A percentile compares a stretch with the other conserved stretches of the same genome.
These are phyloP conservation scores for Periconia sp. DNA, from an alignment of 2,329 filamentous ascomycete genomes.

Conservation along the genomic window DNA sequence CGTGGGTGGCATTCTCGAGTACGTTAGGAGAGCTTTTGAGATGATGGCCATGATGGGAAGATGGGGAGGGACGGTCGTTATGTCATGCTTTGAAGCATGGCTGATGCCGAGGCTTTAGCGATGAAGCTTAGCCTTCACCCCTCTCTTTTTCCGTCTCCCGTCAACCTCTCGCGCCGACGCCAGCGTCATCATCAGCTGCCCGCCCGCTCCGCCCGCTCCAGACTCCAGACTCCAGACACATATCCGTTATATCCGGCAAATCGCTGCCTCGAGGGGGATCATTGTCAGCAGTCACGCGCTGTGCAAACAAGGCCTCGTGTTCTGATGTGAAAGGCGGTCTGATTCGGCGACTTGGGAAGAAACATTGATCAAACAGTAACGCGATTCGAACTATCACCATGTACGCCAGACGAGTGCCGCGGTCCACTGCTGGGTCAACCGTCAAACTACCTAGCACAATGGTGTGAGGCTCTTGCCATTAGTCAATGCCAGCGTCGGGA, in stretches of 20 bases:
- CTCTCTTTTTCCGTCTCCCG: slow-evolving; percentile 6
- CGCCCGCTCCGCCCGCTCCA: too few species aligned
- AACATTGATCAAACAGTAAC: too few species aligned
- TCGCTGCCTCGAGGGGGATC: background rate
- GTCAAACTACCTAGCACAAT: too few species aligned
- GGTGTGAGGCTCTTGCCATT: too few species aligned
- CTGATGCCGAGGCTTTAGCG: slow-evolving; percentile 7
- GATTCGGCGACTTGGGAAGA: background rate
- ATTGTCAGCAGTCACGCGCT: background rate
- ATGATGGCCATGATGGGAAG: background rate
- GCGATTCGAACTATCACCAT: too few species aligned
- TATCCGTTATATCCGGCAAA: slow-evolving; percentile 11
- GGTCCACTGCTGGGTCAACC: too few species aligned
- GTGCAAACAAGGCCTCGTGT: background rate
- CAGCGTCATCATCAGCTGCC: slow-evolving; percentile 8
- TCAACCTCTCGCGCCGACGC: slow-evolving; percentile 10
- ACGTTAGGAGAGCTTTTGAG: too few species aligned
- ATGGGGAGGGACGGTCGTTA: background rate
- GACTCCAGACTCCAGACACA: background rate
- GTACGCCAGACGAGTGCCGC: too few species aligned
- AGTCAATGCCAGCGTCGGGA: too few species aligned
- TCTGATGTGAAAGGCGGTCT: background rate
- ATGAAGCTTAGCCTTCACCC: slow-evolving; percentile 10
- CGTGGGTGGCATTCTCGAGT: too few species aligned
- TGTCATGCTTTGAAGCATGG: slow-evolving; percentile 6